Conservation (phyloP, 768 basidiomycete species). For the Psilocybe sp. region DNA sequence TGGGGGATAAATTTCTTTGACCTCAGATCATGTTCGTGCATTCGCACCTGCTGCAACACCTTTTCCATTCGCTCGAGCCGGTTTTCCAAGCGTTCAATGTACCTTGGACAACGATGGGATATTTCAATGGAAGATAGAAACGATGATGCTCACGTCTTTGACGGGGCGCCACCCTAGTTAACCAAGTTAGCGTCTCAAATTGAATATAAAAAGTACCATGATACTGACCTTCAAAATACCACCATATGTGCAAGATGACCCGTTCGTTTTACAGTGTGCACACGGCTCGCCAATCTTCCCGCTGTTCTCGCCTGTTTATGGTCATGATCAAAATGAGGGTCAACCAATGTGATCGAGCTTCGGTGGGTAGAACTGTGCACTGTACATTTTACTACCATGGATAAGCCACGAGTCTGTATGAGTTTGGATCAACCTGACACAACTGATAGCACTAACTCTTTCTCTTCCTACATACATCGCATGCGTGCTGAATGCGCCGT, state of each 20-base stretch:
- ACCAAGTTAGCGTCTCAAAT: too few relatives aligned
- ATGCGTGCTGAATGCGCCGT: slow-evolving; percentile 72
- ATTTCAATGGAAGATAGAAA: neutral
- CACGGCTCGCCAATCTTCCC: too few relatives aligned
- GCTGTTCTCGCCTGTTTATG: too few relatives aligned
- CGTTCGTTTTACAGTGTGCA: too few relatives aligned
- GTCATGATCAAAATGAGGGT: too few relatives aligned
- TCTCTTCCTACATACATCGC: slow-evolving; percentile 80
- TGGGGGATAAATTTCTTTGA: neutral
- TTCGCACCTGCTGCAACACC: slow-evolving; percentile 40
- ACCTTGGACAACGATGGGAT: slow-evolving; percentile 25
- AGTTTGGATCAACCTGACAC: slow-evolving; percentile 7
- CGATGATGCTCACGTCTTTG: slow-evolving; percentile 45
- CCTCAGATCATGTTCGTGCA: neutral
- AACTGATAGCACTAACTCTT: slow-evolving; percentile 51
- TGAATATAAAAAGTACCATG: too few relatives aligned
- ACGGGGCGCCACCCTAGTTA: slow-evolving; percentile 40
- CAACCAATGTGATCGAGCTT: too few relatives aligned
- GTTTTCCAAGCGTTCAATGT: slow-evolving; percentile 61
- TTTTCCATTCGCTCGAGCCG: slow-evolving; percentile 61
- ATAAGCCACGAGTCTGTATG: slow-evolving; percentile 33
- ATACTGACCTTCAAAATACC: too few relatives aligned
- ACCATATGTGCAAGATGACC: too few relatives aligned
- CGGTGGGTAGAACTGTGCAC: too few relatives aligned
- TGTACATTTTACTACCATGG: slow-evolving; percentile 27